phyloP scores from a whole-genome alignment of 1,139 yeast genomes.

The Debaryomyces robertsiae region DNA sequence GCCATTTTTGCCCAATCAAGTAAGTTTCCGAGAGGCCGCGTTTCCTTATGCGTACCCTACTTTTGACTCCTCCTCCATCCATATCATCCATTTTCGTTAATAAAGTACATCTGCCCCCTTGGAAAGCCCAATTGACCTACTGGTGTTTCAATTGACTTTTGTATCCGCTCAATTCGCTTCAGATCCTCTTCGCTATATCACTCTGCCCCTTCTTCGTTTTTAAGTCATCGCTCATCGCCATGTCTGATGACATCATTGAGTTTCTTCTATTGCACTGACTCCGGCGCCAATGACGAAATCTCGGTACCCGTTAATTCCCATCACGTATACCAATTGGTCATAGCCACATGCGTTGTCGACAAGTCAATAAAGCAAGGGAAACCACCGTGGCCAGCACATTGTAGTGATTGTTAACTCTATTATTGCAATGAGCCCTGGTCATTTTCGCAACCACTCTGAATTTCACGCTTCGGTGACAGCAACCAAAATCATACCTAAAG shows the following conservation, averaged over 20 bases:
- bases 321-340: not conserved
- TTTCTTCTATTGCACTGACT: too few relatives aligned
- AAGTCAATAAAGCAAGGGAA: slow-evolving; percentile 6
- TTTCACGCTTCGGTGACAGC: slow-evolving; percentile 8
- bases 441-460: slow-evolving; percentile 8
- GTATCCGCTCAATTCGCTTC: not conserved
- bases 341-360: not conserved
- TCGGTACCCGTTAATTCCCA: not conserved
- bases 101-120: not conserved
- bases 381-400: slow-evolving; percentile 4
- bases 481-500: slow-evolving; percentile 7
- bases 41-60: too few relatives aligned
- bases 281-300: not conserved
- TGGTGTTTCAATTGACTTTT: not conserved
- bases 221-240: too few relatives aligned
- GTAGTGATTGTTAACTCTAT: not conserved
- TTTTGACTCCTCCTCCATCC: too few relatives aligned
- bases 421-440: slow-evolving; percentile 7
- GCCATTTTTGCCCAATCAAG: too few relatives aligned
- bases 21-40: too few relatives aligned
- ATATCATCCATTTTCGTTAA: too few relatives aligned
- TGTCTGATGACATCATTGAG: too few relatives aligned
- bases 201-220: too few relatives aligned
- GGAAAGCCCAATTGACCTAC: not conserved
- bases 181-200: not conserved